Percentiles rank a stretch among this genome's conserved stretches.
Evolutionary conservation across 352 stramenopile species (phyloP).

Genomic region (Globisporangium echinulatum): DNA sequence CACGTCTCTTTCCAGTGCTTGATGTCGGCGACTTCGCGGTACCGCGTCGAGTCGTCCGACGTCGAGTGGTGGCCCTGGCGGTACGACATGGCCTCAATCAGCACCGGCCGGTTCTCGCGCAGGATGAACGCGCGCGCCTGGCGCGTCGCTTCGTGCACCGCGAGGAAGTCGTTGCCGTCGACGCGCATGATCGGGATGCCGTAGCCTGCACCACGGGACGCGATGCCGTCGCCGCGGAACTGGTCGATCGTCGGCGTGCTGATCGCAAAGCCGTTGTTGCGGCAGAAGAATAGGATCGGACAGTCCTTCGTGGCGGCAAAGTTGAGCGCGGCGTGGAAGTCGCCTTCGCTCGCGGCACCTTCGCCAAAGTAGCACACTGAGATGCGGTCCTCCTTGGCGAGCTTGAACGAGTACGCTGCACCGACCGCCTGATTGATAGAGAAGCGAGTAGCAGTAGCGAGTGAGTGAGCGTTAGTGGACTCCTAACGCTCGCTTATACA

Average conservation of each 20-base stretch:
- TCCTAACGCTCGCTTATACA: not conserved
- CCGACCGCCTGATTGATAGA: constrained; percentile 85
- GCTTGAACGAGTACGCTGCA: constrained; percentile 95
- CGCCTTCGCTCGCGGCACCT: constrained; percentile 93
- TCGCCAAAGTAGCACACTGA: constrained; percentile 96
- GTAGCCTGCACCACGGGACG: constrained; percentile 91
- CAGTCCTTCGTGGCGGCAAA: constrained; percentile 95
- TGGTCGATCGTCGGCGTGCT: constrained; percentile 94
- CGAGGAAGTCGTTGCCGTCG: constrained; percentile 97
- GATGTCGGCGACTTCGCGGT: constrained; percentile 92
- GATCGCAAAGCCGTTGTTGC: constrained; percentile 99
- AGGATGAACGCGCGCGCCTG: constrained; percentile 89
- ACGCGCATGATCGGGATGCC: constrained; percentile 96
- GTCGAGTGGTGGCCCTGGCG: constrained; percentile 97
- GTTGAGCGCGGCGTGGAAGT: constrained; percentile 97
- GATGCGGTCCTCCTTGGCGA: constrained; percentile 88
- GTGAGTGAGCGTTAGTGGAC: not conserved
- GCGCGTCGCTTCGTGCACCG: constrained; percentile 90
- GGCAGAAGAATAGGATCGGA: constrained; percentile 96
- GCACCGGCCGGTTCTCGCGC: constrained; percentile 84
- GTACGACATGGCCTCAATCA: constrained; percentile 99
- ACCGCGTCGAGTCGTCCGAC: constrained; percentile 96
- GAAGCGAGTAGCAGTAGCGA: not conserved
- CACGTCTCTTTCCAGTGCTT: constrained; percentile 86
- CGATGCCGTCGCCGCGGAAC: constrained; percentile 96